Evolutionary conservation across 345 rosid genomes (phyloP).

Genomic region (Psidium friedrichsthalianum): DNA sequence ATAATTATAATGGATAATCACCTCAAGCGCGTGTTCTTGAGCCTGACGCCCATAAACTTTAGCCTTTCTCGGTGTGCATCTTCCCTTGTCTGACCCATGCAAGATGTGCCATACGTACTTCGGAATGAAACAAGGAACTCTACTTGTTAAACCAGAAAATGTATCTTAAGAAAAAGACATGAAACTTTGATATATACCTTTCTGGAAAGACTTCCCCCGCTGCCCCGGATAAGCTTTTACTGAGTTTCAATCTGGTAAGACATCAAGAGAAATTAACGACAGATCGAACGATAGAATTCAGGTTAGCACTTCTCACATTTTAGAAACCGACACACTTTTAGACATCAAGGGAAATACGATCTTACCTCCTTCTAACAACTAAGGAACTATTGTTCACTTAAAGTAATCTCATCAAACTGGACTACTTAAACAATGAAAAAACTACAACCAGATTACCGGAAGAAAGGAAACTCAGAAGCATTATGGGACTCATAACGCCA

Average conservation of each 20-base stretch:
- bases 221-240: constrained; percentile 18
- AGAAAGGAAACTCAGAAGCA: background rate
- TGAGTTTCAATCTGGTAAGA: constrained; percentile 34
- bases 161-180: background rate
- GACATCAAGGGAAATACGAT: background rate
- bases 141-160: background rate
- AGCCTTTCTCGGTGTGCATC: constrained; percentile 9
- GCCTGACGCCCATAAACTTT: constrained; percentile 36
- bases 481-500: background rate
- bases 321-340: background rate
- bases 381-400: background rate
- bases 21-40: constrained; percentile 56
- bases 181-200: constrained; percentile 33
- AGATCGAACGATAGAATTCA: background rate
- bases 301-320: background rate
- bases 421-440: background rate
- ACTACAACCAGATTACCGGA: background rate
- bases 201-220: constrained; percentile 10
- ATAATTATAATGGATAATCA: background rate
- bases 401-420: background rate
- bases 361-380: constrained; percentile 10
- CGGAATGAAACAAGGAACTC: background rate
- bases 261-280: background rate
- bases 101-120: constrained; percentile 6
- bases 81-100: constrained; percentile 26